Percentiles rank a stretch among this genome's conserved stretches.
These are phyloP conservation scores for Stephanodiscus triporus DNA, from an alignment of 108 stramenopile genomes.

Conservation along the genomic window DNA sequence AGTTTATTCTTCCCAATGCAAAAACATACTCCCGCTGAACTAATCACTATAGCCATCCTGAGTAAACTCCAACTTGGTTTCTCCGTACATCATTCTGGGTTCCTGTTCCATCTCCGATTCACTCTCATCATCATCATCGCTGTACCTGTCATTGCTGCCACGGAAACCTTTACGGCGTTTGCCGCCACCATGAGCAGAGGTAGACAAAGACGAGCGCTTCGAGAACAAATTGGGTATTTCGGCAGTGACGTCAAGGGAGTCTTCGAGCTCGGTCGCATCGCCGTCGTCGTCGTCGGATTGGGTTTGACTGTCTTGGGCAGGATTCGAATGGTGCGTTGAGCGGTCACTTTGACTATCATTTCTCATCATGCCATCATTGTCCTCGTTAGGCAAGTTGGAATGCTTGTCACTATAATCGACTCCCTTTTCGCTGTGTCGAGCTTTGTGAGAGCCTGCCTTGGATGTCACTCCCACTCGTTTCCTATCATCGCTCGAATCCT, in stretches of 20 bases:
- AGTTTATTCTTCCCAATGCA: neutral
- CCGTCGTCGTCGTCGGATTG: slow-evolving; percentile 25
- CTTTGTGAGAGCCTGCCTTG: slow-evolving; percentile 4
- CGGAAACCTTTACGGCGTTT: neutral
- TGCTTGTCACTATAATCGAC: neutral
- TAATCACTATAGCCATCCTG: slow-evolving; percentile 4
- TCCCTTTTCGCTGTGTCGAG: slow-evolving; percentile 7
- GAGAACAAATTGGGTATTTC: slow-evolving; percentile 44
- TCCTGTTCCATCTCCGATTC: slow-evolving; percentile 31
- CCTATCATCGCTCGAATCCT: neutral
- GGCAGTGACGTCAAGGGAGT: slow-evolving; percentile 43
- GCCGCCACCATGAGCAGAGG: slow-evolving; percentile 24
- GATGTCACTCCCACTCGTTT: neutral
- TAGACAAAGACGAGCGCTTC: slow-evolving; percentile 30
- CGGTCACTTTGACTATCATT: neutral
- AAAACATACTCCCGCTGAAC: no score
- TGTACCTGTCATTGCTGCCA: neutral
- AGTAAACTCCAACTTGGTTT: slow-evolving; percentile 27
- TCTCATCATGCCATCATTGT: neutral
- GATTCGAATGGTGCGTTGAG: slow-evolving; percentile 10
- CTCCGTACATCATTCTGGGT: slow-evolving; percentile 54
- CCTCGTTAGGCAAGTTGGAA: neutral
- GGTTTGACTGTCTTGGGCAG: slow-evolving; percentile 8
- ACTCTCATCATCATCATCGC: slow-evolving; percentile 2
- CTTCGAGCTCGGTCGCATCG: slow-evolving; percentile 30